These are phyloP conservation scores for Lunasporangiospora selenospora DNA, from an alignment of 192 early-diverging fungal species.

Conservation along the genomic window DNA sequence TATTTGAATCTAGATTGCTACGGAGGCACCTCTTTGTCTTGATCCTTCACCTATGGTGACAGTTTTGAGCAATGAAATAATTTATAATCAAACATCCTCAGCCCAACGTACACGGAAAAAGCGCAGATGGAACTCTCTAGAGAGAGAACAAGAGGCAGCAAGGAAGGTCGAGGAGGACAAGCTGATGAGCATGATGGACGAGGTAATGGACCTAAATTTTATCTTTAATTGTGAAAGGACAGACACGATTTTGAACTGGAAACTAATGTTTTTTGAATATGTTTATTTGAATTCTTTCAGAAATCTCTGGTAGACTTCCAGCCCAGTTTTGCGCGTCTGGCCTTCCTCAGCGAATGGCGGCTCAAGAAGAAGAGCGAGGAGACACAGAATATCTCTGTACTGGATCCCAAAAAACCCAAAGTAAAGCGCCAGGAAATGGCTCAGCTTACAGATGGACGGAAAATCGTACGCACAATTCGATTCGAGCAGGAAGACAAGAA, in stretches of 20 bases:
- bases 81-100: constrained; percentile 54
- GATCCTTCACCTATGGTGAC: constrained; percentile 75
- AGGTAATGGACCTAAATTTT: constrained; percentile 35
- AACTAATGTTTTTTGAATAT: background rate
- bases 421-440: constrained; percentile 52
- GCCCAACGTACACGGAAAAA: constrained; percentile 60
- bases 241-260: background rate
- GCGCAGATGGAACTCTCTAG: constrained; percentile 76
- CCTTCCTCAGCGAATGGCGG: constrained; percentile 75
- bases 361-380: constrained; percentile 62
- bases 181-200: constrained; percentile 75
- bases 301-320: constrained; percentile 64
- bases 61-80: constrained; percentile 72
- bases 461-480: constrained; percentile 73
- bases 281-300: constrained; percentile 14
- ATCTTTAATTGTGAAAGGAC: background rate
- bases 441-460: constrained; percentile 61
- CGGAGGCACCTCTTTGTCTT: constrained; percentile 70
- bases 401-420: constrained; percentile 57
- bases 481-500: constrained; percentile 63
- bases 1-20: constrained; percentile 60
- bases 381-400: constrained; percentile 54
- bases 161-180: constrained; percentile 73
- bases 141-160: constrained; percentile 70
- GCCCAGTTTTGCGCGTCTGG: constrained; percentile 73